phyloP scores from a whole-genome alignment of 768 basidiomycete genomes.

The Pisolithus microcarpus region DNA sequence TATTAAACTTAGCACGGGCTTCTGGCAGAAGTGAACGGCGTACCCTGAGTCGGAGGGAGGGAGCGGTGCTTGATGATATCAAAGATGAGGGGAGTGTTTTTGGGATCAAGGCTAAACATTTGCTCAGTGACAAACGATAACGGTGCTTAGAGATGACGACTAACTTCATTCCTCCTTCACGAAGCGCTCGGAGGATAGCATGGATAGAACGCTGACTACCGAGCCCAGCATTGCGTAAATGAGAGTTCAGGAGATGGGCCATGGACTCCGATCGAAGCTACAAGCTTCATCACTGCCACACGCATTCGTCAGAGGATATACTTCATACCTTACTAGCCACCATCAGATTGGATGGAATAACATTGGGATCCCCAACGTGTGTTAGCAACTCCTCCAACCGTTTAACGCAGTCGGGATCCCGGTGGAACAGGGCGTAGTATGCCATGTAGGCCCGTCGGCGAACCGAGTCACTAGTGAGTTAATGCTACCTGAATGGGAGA shows the following conservation, averaged over 20 bases:
- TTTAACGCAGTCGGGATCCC: conserved; percentile 40
- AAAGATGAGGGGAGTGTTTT: conserved; percentile 13
- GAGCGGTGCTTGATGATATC: conserved; percentile 22
- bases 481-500: conserved; percentile 2
- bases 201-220: conserved; percentile 1
- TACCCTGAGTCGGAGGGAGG: conserved; percentile 21
- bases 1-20: conserved; percentile 12
- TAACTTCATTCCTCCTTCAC: conserved; percentile 17
- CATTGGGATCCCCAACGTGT: conserved; percentile 9
- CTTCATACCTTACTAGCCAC: conserved; percentile 18
- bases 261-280: conserved; percentile 19
- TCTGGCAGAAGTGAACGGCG: neutral
- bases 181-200: conserved; percentile 18
- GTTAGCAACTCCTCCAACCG: conserved; percentile 27
- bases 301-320: neutral
- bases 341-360: conserved; percentile 6
- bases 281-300: conserved; percentile 3
- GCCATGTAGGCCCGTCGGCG: conserved; percentile 58
- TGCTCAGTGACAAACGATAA: neutral
- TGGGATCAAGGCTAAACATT: conserved; percentile 16
- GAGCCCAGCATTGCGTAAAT: conserved; percentile 10
- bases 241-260: conserved; percentile 17
- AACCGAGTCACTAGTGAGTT: conserved; percentile 41
- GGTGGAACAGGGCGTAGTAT: conserved; percentile 43
- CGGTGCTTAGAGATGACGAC: conserved; percentile 3